Percentiles rank a stretch among this genome's conserved stretches.
Evolutionary conservation across 768 basidiomycete genomes (phyloP).

Genomic region (Termitomyces sp.): DNA sequence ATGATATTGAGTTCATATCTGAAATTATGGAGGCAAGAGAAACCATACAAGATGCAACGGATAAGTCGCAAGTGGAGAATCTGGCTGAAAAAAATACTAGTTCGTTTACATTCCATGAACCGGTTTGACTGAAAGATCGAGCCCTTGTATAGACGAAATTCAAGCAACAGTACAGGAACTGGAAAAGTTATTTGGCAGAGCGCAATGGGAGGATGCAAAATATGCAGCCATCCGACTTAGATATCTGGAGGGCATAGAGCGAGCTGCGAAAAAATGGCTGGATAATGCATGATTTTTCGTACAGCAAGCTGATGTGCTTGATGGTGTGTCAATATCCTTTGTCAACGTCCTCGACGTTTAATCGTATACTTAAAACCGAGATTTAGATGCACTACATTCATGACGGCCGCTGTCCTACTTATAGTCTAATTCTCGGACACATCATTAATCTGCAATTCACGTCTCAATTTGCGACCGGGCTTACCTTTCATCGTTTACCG

Average conservation of each 20-base stretch:
- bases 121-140: constrained; percentile 3
- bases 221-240: constrained; percentile 60
- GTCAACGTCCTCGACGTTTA: neutral
- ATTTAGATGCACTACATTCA: neutral
- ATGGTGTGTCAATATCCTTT: neutral
- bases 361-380: neutral
- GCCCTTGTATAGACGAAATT: constrained; percentile 43
- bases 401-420: neutral
- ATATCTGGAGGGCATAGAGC: constrained; percentile 65
- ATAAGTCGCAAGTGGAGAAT: constrained; percentile 40
- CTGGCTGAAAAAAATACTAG: constrained; percentile 53
- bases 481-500: no score
- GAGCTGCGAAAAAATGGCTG: constrained; percentile 40
- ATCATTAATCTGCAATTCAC: neutral
- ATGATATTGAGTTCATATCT: constrained; percentile 66
- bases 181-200: constrained; percentile 39
- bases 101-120: constrained; percentile 1
- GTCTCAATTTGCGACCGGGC: neutral
- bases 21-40: constrained; percentile 80
- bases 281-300: constrained; percentile 17
- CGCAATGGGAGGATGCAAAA: constrained; percentile 57
- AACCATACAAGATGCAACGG: constrained; percentile 60
- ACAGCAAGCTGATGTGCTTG: neutral
- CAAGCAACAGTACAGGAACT: constrained; percentile 39
- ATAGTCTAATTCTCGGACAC: neutral